Evolutionary conservation across 2,329 filamentous ascomycete species (phyloP).

Genomic region (Myriosclerotinia scirpicola): DNA sequence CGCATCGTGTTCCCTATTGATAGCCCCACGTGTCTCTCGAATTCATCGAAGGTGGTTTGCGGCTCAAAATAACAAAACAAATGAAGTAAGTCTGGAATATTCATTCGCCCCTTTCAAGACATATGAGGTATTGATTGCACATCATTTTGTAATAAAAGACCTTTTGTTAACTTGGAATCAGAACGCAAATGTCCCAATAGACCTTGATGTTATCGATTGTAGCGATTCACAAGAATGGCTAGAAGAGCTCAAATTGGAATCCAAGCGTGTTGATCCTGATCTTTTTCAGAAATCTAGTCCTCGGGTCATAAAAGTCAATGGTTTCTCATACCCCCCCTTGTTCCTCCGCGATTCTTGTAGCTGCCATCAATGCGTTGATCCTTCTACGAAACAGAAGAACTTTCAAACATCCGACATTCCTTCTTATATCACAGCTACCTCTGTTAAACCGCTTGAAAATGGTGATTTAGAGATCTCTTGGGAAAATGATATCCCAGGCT

Average conservation of each 20-base stretch:
- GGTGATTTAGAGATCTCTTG: conserved; percentile 53
- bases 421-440: conserved; percentile 44
- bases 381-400: conserved; percentile 60
- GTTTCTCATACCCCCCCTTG: conserved; percentile 15
- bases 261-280: neutral
- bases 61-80: neutral
- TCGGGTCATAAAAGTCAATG: conserved; percentile 13
- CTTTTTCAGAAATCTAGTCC: neutral
- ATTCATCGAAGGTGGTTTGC: neutral
- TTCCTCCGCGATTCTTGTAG: conserved; percentile 58
- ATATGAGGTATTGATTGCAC: conserved; percentile 3
- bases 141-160: neutral
- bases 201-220: neutral
- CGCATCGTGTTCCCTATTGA: conserved; percentile 1
- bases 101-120: neutral
- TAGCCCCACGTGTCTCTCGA: neutral
- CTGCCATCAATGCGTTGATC: conserved; percentile 57
- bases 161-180: conserved; percentile 3
- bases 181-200: neutral
- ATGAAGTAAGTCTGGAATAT: neutral
- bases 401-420: conserved; percentile 68
- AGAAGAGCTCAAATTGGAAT: neutral
- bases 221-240: neutral
- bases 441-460: conserved; percentile 42
- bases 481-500: conserved; percentile 52